These are phyloP conservation scores for Cryptococcus sp. DNA, from an alignment of 1,284 basidiomycete genomes.

Conservation along the genomic window DNA sequence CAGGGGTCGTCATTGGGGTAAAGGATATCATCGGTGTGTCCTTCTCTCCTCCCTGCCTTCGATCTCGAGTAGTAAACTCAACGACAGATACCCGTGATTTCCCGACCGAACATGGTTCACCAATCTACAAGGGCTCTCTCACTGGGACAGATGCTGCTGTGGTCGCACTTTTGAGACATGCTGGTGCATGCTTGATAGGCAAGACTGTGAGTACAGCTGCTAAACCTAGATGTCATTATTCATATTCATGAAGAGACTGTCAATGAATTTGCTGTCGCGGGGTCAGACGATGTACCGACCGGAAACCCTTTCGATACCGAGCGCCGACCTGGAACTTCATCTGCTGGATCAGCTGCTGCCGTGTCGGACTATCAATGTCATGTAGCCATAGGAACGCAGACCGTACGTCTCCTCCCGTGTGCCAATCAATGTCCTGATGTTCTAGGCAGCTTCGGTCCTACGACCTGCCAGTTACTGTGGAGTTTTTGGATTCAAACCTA, in stretches of 20 bases:
- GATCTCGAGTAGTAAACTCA: neutral
- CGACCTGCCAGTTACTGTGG: constrained; percentile 35
- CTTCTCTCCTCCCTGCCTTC: neutral
- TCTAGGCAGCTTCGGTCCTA: constrained; percentile 25
- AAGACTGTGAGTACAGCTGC: constrained; percentile 19
- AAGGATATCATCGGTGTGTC: constrained; percentile 31
- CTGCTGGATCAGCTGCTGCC: constrained; percentile 32
- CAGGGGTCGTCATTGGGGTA: constrained; percentile 28
- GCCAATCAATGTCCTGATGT: neutral
- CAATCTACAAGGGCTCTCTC: constrained; percentile 20
- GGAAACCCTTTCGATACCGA: constrained; percentile 24
- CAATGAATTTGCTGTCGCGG: too few relatives aligned
- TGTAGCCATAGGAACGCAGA: constrained; percentile 29
- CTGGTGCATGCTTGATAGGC: constrained; percentile 31
- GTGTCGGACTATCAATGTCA: constrained; percentile 36
- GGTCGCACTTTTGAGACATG: constrained; percentile 15
- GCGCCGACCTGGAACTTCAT: constrained; percentile 33
- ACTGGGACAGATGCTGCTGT: constrained; percentile 20
- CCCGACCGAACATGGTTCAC: constrained; percentile 30
- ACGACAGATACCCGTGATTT: constrained; percentile 12
- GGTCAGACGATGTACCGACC: neutral
- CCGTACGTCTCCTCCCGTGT: too few relatives aligned
- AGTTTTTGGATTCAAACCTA: constrained; percentile 37
- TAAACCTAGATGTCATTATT: too few relatives aligned
- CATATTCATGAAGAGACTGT: too few relatives aligned